Evolutionary conservation across 441 rosid genomes (phyloP).

Genomic region (Sinapis alba): DNA sequence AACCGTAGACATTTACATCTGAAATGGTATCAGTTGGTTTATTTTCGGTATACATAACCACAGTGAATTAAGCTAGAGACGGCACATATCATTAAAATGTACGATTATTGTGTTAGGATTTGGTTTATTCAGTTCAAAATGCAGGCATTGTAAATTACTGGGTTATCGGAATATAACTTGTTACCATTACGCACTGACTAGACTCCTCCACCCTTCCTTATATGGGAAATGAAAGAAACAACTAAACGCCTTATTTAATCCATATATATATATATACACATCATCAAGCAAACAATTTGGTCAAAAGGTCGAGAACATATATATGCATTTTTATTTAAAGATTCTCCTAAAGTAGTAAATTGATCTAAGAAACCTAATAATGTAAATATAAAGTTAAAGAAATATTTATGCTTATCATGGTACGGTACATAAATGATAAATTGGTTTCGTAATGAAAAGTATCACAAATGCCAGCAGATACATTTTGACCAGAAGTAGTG

Average conservation of each 20-base stretch:
- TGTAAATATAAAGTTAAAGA: too few relatives aligned
- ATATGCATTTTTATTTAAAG: too few relatives aligned
- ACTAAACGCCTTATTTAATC: background rate
- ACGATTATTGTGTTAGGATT: background rate
- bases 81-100: too few relatives aligned
- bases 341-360: background rate
- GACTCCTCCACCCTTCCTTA: conserved; percentile 12
- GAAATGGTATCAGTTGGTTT: background rate
- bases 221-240: conserved; percentile 26
- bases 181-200: conserved; percentile 1
- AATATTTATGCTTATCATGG: background rate
- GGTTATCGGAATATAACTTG: conserved; percentile 13
- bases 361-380: background rate
- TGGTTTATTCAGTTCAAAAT: conserved; percentile 2
- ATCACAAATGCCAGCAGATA: background rate
- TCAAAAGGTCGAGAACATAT: too few relatives aligned
- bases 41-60: background rate
- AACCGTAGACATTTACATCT: conserved; percentile 7
- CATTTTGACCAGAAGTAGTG: background rate
- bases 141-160: background rate
- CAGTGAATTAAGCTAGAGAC: background rate
- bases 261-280: too few relatives aligned
- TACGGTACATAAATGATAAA: background rate
- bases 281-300: background rate
- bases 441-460: background rate